Evolutionary conservation across 2,329 filamentous ascomycete species (phyloP).

Genomic region (Clonostachys byssicola): DNA sequence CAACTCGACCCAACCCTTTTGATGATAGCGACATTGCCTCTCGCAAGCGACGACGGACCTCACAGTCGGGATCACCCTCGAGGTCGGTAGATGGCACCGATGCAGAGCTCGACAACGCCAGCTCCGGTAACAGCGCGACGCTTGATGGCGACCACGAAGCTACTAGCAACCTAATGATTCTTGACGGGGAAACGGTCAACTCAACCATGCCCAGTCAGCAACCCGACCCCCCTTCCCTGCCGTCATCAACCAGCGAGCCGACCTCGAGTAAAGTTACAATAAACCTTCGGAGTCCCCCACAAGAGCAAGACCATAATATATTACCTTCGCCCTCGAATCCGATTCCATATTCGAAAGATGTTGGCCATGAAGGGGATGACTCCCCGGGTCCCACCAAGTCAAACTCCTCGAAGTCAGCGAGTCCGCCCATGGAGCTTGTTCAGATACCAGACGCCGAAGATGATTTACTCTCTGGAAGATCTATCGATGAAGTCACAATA

Average conservation of each 20-base stretch:
- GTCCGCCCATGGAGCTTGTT: constrained; percentile 3
- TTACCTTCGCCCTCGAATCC: too few species aligned
- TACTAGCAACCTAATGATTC: neutral
- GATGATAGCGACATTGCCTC: constrained; percentile 52
- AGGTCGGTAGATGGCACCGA: neutral
- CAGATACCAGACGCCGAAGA: constrained; percentile 1
- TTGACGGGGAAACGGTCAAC: neutral
- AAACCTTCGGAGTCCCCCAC: constrained; percentile 42
- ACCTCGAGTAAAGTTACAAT: constrained; percentile 50
- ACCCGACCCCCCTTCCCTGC: neutral
- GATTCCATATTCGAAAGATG: too few species aligned
- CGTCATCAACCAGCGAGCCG: constrained; percentile 36
- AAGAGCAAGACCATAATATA: neutral
- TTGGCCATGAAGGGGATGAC: neutral
- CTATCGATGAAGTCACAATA: neutral
- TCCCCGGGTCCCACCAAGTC: neutral
- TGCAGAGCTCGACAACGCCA: neutral
- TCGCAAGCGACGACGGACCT: constrained; percentile 57
- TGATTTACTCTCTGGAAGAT: neutral
- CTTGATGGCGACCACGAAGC: neutral
- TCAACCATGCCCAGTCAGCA: neutral
- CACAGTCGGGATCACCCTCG: neutral
- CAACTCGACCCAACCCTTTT: constrained; percentile 61
- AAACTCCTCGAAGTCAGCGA: neutral
- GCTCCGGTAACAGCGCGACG: neutral